Conservation (phyloP, 2,329 filamentous ascomycete species). For the Dactylellina sp. region DNA sequence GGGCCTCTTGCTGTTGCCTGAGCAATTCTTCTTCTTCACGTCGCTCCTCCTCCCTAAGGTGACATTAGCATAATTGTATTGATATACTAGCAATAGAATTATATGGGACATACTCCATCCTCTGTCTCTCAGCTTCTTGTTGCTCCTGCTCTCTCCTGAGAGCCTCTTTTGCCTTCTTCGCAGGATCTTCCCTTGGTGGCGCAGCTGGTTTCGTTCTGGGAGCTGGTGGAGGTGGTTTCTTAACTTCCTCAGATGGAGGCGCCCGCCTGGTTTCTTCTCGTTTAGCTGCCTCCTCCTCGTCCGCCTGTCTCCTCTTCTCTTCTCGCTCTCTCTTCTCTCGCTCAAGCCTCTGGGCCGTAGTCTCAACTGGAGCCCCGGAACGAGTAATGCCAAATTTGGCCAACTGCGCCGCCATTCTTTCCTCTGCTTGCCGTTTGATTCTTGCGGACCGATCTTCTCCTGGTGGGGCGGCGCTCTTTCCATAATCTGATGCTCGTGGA, state of each 20-base stretch:
- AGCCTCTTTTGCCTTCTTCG: slow-evolving; percentile 74
- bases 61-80: slow-evolving; percentile 57
- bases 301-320: slow-evolving; percentile 86
- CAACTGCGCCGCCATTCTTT: slow-evolving; percentile 94
- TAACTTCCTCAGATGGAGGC: slow-evolving; percentile 70
- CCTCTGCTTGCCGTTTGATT: slow-evolving; percentile 96
- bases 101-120: slow-evolving; percentile 79
- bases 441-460: slow-evolving; percentile 89
- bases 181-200: slow-evolving; percentile 75
- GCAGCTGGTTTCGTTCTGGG: slow-evolving; percentile 75
- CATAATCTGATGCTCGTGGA: slow-evolving; percentile 76
- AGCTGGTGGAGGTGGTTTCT: slow-evolving; percentile 76
- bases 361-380: slow-evolving; percentile 78
- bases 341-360: slow-evolving; percentile 83
- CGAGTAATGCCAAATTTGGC: slow-evolving; percentile 82
- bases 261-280: slow-evolving; percentile 83
- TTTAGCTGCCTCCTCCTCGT: slow-evolving; percentile 85
- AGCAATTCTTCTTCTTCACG: slow-evolving; percentile 83
- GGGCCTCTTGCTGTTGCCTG: slow-evolving; percentile 81
- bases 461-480: slow-evolving; percentile 78
- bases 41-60: slow-evolving; percentile 76
- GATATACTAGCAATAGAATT: not conserved
- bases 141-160: slow-evolving; percentile 72
- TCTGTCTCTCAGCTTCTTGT: slow-evolving; percentile 78
- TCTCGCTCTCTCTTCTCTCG: slow-evolving; percentile 88